Evolutionary conservation across 139 green algal genomes (phyloP).

Genomic region (Chara braunii): DNA sequence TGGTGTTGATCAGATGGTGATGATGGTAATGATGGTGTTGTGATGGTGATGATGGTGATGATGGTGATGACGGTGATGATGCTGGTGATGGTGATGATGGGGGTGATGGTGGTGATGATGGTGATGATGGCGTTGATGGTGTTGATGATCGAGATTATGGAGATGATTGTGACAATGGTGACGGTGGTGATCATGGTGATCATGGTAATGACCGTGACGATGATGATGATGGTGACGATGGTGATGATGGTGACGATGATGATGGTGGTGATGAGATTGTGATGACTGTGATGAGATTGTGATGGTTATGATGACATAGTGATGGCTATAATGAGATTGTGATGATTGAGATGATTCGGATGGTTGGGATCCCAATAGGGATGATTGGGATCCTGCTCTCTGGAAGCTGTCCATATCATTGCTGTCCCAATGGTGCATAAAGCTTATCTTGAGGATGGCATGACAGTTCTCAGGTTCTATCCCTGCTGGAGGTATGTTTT

Average conservation of each 20-base stretch:
- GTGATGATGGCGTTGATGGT: neutral
- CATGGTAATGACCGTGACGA: neutral
- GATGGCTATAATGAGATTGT: no score
- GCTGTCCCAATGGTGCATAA: no score
- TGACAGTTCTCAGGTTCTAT: no score
- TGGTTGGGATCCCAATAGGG: no score
- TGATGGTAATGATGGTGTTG: no score
- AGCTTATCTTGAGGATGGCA: no score
- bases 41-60: neutral
- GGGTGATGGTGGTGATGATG: neutral
- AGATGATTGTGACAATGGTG: neutral
- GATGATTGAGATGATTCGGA: no score
- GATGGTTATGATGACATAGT: no score
- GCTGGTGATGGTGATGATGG: neutral
- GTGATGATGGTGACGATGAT: conserved; percentile 1
- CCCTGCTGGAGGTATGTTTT: no score
- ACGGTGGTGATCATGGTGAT: neutral
- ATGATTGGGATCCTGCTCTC: no score
- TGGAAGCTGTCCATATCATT: no score
- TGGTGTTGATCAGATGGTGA: no score
- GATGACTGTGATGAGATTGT: neutral
- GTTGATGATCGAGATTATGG: neutral
- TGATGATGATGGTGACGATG: conserved; percentile 2
- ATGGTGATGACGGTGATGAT: conserved; percentile 1
- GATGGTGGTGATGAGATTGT: neutral